Evolutionary conservation across 2,329 filamentous ascomycete genomes (phyloP).

Genomic region (Coniochaeta sp.): DNA sequence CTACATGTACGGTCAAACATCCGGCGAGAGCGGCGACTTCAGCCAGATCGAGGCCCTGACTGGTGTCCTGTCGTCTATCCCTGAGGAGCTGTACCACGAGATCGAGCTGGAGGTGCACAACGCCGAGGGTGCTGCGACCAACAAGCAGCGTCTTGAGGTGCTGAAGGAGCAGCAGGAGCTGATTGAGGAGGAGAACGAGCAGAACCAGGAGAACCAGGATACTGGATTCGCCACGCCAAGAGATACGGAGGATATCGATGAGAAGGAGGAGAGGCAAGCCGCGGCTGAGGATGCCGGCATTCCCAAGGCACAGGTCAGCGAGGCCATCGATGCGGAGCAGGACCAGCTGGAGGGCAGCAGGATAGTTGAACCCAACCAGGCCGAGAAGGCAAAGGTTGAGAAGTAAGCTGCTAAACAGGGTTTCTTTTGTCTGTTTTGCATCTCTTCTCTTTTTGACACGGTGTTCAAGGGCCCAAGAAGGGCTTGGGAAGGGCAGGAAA

Average conservation of each 20-base stretch:
- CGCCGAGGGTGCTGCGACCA: constrained; percentile 92
- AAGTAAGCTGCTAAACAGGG: constrained; percentile 9
- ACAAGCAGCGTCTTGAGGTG: constrained; percentile 97
- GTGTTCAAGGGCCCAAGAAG: neutral
- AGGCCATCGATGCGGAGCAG: constrained; percentile 49
- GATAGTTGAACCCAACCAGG: constrained; percentile 22
- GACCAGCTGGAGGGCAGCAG: constrained; percentile 33
- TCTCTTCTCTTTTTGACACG: neutral
- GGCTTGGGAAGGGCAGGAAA: neutral
- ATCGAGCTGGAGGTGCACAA: constrained; percentile 98
- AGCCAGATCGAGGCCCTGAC: constrained; percentile 90
- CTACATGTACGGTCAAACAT: constrained; percentile 81
- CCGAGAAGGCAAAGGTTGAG: constrained; percentile 32
- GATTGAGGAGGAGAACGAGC: constrained; percentile 93
- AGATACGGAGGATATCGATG: constrained; percentile 89
- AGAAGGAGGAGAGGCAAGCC: constrained; percentile 69
- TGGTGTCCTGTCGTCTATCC: constrained; percentile 87
- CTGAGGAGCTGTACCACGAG: constrained; percentile 98
- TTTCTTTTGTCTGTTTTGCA: constrained; percentile 4
- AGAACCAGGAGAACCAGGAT: constrained; percentile 74
- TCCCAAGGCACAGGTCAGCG: constrained; percentile 41
- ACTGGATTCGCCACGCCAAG: constrained; percentile 69
- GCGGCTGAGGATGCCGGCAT: constrained; percentile 38
- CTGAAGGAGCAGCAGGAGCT: constrained; percentile 97
- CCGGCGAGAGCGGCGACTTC: constrained; percentile 69